Conservation (phyloP, 2,329 filamentous ascomycete species). For the Huntiella abstrusa region DNA sequence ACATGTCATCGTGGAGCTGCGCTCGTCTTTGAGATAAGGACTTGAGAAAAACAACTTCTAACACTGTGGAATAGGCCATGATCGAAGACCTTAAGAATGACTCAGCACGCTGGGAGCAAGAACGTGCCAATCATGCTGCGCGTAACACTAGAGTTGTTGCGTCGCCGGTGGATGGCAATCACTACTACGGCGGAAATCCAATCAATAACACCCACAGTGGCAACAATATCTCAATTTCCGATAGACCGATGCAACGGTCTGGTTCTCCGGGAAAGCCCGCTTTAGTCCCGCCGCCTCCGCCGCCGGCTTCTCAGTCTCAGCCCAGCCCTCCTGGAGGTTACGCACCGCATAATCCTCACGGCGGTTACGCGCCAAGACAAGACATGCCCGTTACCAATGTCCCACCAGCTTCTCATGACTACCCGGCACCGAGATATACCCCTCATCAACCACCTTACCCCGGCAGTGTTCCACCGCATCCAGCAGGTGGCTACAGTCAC, state of each 20-base stretch:
- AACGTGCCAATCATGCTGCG: constrained; percentile 20
- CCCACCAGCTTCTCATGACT: constrained; percentile 2
- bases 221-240: neutral
- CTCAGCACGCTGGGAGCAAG: constrained; percentile 41
- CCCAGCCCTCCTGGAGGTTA: neutral
- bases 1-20: no score
- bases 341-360: neutral
- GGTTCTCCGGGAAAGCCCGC: constrained; percentile 6
- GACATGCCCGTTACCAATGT: constrained; percentile 5
- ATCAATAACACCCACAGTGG: neutral
- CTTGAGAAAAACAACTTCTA: constrained; percentile 6
- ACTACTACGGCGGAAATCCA: constrained; percentile 2
- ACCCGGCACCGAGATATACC: constrained; percentile 3
- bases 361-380: constrained; percentile 1
- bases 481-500: neutral
- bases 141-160: constrained; percentile 6
- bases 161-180: constrained; percentile 4
- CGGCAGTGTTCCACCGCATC: constrained; percentile 6
- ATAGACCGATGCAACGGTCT: neutral
- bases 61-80: constrained; percentile 30
- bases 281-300: constrained; percentile 6
- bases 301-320: constrained; percentile 1
- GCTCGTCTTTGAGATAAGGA: no score
- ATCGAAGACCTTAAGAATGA: constrained; percentile 44
- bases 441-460: constrained; percentile 8